phyloP scores from a whole-genome alignment of 805 yeast species.

The Cyberlindnera maritima region DNA sequence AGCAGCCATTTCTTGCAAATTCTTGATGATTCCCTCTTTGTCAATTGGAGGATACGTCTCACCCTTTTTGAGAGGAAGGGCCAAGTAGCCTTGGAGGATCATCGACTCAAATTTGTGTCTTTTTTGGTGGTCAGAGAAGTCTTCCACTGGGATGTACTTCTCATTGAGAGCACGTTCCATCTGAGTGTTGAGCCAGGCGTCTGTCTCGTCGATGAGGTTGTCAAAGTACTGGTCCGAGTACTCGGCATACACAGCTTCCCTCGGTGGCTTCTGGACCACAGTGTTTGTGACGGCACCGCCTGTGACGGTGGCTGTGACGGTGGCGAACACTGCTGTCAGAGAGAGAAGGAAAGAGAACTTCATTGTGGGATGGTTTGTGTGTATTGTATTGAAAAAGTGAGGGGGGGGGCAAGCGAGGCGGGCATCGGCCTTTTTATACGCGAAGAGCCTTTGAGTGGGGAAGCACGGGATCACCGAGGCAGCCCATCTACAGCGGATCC shows the following conservation, averaged over 20 bases:
- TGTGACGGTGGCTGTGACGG: not conserved
- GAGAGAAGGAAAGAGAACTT: not conserved
- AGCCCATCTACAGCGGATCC: too few relatives aligned
- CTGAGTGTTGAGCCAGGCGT: slow-evolving; percentile 7
- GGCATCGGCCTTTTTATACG: not conserved
- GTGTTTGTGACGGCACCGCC: not conserved
- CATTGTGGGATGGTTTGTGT: not conserved
- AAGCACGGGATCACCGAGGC: not conserved
- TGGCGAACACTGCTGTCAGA: not conserved
- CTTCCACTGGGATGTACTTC: slow-evolving; percentile 4
- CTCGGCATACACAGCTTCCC: not conserved
- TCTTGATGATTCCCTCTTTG: slow-evolving; percentile 3
- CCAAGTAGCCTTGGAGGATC: slow-evolving; percentile 9
- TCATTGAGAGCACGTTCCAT: slow-evolving; percentile 7
- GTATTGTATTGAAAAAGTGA: too few relatives aligned
- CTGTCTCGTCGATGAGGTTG: slow-evolving; percentile 1
- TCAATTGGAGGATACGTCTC: slow-evolving; percentile 4
- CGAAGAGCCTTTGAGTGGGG: not conserved
- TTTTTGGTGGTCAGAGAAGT: slow-evolving; percentile 3
- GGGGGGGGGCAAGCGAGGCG: too few relatives aligned
- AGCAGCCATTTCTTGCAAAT: slow-evolving; percentile 1
- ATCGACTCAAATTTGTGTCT: slow-evolving; percentile 9
- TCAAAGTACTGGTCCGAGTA: slow-evolving; percentile 8
- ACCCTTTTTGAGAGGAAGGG: slow-evolving; percentile 1
- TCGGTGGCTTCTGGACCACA: too few relatives aligned